Evolutionary conservation across 2,329 filamentous ascomycete genomes (phyloP).

Genomic region (Mollisiaceae sp.): DNA sequence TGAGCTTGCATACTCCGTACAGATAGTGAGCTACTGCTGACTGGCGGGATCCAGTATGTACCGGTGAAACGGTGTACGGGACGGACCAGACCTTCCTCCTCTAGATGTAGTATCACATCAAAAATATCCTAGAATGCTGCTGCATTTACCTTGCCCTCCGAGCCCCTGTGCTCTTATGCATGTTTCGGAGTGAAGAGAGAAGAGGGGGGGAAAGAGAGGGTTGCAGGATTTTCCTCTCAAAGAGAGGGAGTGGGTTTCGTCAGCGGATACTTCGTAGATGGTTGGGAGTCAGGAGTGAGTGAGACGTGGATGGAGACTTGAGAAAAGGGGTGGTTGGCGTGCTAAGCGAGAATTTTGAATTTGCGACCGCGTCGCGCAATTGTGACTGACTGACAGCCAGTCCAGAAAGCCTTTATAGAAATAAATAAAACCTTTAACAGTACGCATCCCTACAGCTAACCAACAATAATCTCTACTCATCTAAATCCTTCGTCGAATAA

Average conservation of each 20-base stretch:
- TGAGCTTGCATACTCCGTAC: too few relatives aligned
- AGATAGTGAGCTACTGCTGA: too few relatives aligned
- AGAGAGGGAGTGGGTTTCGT: neutral
- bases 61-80: neutral
- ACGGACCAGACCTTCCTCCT: neutral
- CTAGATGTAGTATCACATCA: too few relatives aligned
- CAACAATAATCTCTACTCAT: too few relatives aligned
- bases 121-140: too few relatives aligned
- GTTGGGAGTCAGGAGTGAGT: neutral
- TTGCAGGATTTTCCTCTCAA: neutral
- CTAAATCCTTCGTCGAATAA: too few relatives aligned
- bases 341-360: slow-evolving; percentile 10
- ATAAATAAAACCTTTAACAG: neutral
- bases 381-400: neutral
- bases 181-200: neutral
- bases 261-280: too few relatives aligned
- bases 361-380: neutral
- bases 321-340: neutral
- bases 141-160: too few relatives aligned
- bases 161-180: too few relatives aligned
- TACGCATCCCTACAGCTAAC: too few relatives aligned
- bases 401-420: too few relatives aligned
- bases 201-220: neutral
- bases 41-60: too few relatives aligned
- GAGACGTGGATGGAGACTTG: neutral